Evolutionary conservation across 768 basidiomycete species (phyloP).

Genomic region (Pulveroboletus sp.): DNA sequence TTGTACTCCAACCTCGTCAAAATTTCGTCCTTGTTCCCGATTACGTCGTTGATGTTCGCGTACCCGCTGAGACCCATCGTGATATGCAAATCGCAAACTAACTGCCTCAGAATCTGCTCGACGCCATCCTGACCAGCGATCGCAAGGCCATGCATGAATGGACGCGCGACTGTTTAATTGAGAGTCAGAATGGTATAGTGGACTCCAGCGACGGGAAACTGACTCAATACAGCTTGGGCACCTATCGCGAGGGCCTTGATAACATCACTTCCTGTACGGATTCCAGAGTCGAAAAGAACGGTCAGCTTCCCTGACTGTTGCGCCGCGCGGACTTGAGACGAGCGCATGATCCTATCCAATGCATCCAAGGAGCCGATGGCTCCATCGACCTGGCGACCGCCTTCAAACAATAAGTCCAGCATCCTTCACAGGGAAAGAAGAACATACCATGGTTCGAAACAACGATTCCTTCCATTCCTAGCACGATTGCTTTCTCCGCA

Average conservation of each 20-base stretch:
- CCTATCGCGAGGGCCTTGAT: constrained; percentile 84
- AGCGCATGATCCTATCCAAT: constrained; percentile 65
- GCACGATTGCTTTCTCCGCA: constrained; percentile 46
- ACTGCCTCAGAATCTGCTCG: constrained; percentile 65
- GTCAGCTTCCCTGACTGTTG: constrained; percentile 62
- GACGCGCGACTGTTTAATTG: constrained; percentile 55
- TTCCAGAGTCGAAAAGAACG: constrained; percentile 66
- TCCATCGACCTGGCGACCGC: constrained; percentile 77
- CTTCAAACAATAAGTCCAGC: constrained; percentile 30
- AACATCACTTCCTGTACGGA: constrained; percentile 79
- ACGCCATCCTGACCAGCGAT: constrained; percentile 70
- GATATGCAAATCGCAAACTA: constrained; percentile 64
- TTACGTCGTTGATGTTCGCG: constrained; percentile 54
- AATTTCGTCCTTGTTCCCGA: constrained; percentile 43
- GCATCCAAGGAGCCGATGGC: constrained; percentile 73
- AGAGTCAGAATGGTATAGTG: not conserved
- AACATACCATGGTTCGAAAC: constrained; percentile 40
- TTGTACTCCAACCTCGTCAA: constrained; percentile 21
- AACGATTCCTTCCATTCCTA: constrained; percentile 42
- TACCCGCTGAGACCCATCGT: constrained; percentile 63
- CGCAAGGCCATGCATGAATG: constrained; percentile 69
- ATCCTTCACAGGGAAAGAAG: not conserved
- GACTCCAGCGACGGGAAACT: constrained; percentile 26
- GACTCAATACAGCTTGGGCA: constrained; percentile 74
- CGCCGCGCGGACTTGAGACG: constrained; percentile 51